A percentile compares a stretch with the other conserved stretches of the same genome.
Evolutionary conservation across 2,329 filamentous ascomycete species (phyloP).

Genomic region (Arthroderma uncinatum): DNA sequence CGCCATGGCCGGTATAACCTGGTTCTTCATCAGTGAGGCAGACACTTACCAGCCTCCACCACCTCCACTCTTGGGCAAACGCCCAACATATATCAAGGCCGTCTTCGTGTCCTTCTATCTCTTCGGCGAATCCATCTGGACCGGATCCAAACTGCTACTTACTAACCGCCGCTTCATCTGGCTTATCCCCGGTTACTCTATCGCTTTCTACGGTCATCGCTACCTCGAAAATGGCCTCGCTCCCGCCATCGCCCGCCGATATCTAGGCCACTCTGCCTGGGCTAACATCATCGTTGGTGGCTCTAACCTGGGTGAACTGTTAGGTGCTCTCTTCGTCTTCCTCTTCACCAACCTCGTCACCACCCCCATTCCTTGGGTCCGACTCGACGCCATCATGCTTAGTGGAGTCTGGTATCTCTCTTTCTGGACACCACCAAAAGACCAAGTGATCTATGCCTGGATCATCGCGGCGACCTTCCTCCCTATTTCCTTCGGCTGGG

Average conservation of each 20-base stretch:
- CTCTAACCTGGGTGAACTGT: conserved; percentile 41
- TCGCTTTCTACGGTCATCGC: conserved; percentile 41
- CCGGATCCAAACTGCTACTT: conserved; percentile 39
- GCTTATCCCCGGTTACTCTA: conserved; percentile 40
- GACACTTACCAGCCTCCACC: conserved; percentile 18
- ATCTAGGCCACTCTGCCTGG: conserved; percentile 40
- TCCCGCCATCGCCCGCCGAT: conserved; percentile 37
- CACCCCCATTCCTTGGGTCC: conserved; percentile 43
- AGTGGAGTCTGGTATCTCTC: conserved; percentile 42
- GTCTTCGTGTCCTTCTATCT: conserved; percentile 33
- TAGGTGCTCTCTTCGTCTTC: conserved; percentile 41
- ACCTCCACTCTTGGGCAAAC: conserved; percentile 13
- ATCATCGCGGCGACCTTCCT: conserved; percentile 38
- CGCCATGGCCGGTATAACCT: conserved; percentile 30
- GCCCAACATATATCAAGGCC: conserved; percentile 29
- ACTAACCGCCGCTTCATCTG: conserved; percentile 40
- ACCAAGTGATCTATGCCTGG: conserved; percentile 38
- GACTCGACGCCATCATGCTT: conserved; percentile 38
- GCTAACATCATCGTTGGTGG: conserved; percentile 42
- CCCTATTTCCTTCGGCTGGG: conserved; percentile 42
- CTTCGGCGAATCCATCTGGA: conserved; percentile 39
- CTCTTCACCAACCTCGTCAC: conserved; percentile 40
- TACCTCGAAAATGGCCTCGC: conserved; percentile 43
- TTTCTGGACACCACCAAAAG: conserved; percentile 34
- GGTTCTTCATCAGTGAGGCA: conserved; percentile 39